Percentiles rank a stretch among this genome's conserved stretches.
phyloP scores from a whole-genome alignment of 2,329 filamentous ascomycete species.

The Fusarium sp. region DNA sequence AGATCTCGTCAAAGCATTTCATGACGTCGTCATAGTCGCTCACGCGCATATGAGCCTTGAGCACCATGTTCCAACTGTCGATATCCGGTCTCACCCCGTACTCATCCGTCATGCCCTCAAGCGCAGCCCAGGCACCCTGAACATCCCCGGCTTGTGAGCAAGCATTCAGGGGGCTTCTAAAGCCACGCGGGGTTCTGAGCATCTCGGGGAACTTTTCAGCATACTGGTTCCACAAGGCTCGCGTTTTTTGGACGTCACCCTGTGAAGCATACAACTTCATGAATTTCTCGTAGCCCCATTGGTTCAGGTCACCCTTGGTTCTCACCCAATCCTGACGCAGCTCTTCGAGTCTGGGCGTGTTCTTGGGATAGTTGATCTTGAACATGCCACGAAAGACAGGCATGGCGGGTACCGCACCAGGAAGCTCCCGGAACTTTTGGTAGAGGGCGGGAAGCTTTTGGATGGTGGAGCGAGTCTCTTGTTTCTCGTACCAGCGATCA shows the following conservation, averaged over 20 bases:
- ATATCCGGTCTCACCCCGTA: slow-evolving; percentile 69
- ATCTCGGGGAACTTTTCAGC: slow-evolving; percentile 51
- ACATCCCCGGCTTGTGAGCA: slow-evolving; percentile 78
- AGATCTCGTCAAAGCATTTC: slow-evolving; percentile 72
- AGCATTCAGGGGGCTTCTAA: slow-evolving; percentile 75
- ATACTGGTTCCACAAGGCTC: slow-evolving; percentile 60
- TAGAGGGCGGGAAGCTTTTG: slow-evolving; percentile 59
- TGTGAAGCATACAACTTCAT: slow-evolving; percentile 61
- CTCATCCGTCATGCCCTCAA: slow-evolving; percentile 69
- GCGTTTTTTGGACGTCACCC: slow-evolving; percentile 61
- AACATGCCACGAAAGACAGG: slow-evolving; percentile 60
- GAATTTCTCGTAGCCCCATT: slow-evolving; percentile 61
- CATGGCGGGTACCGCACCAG: slow-evolving; percentile 52
- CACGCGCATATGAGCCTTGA: slow-evolving; percentile 76
- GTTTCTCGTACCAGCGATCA: slow-evolving; percentile 44
- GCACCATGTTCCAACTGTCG: slow-evolving; percentile 79
- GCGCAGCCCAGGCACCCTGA: slow-evolving; percentile 67
- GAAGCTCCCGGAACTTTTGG: slow-evolving; percentile 58
- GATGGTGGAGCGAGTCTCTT: slow-evolving; percentile 46
- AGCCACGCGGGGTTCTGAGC: slow-evolving; percentile 52
- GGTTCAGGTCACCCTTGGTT: slow-evolving; percentile 54
- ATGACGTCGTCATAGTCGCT: slow-evolving; percentile 76
- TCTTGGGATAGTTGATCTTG: slow-evolving; percentile 53
- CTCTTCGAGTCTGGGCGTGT: slow-evolving; percentile 58
- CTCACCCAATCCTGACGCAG: slow-evolving; percentile 63